Conservation (phyloP, 768 basidiomycete species). For the Lactarius deliciosus region DNA sequence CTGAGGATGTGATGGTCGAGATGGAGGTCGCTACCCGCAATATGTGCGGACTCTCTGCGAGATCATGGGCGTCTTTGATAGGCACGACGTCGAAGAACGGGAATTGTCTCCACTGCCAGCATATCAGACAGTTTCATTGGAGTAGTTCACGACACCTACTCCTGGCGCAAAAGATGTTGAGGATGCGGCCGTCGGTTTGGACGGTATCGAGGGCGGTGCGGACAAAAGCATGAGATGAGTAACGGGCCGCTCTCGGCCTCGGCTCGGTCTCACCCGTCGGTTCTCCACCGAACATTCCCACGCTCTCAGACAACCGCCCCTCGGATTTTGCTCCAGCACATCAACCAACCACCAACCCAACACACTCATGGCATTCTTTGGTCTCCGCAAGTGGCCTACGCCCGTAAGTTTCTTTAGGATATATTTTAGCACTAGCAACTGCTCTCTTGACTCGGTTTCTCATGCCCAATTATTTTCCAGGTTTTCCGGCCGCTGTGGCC, state of each 20-base stretch:
- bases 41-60: conserved; percentile 70
- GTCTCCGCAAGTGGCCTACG: conserved; percentile 79
- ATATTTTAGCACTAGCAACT: background rate
- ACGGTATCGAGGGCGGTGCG: background rate
- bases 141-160: background rate
- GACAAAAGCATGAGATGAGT: conserved; percentile 12
- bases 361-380: conserved; percentile 64
- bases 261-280: background rate
- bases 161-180: conserved; percentile 22
- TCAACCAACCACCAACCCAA: conserved; percentile 1
- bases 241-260: conserved; percentile 17
- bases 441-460: background rate
- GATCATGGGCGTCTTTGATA: conserved; percentile 78
- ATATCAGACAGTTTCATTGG: background rate
- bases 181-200: conserved; percentile 13
- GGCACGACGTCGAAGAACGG: conserved; percentile 80
- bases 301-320: background rate
- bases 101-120: conserved; percentile 78
- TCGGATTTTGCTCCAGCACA: background rate
- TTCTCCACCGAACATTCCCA: conserved; percentile 13
- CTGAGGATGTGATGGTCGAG: conserved; percentile 63
- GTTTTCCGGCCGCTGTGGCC: conserved; percentile 76
- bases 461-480: conserved; percentile 39
- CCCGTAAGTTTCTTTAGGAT: conserved; percentile 49
- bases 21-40: conserved; percentile 76